phyloP scores from a whole-genome alignment of 306 rosid genomes.

The Carpinus viminea region DNA sequence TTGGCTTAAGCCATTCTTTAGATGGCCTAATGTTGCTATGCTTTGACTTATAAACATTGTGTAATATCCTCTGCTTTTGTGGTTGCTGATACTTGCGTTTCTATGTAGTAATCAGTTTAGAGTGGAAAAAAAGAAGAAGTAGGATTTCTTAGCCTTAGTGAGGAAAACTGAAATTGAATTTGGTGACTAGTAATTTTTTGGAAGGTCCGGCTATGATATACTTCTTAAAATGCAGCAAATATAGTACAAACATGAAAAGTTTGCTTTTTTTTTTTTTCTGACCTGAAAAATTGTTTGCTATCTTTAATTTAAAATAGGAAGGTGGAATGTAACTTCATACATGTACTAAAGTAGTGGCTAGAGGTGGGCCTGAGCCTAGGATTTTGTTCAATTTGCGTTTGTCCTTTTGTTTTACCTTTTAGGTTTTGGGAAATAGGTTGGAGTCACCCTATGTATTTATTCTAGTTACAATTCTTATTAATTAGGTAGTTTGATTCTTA shows the following conservation, averaged over 20 bases:
- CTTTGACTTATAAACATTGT: neutral
- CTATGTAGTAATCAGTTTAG: neutral
- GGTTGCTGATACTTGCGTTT: neutral
- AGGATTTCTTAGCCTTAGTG: neutral
- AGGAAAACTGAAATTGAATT: neutral
- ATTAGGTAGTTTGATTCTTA: neutral
- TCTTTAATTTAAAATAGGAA: neutral
- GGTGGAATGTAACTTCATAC: neutral
- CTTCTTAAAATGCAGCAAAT: neutral
- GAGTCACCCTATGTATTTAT: neutral
- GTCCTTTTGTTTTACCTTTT: neutral
- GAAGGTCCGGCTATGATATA: neutral
- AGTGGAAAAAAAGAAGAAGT: neutral
- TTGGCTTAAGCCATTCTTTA: neutral
- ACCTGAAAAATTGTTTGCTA: no score
- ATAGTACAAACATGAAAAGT: neutral
- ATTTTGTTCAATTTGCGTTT: neutral
- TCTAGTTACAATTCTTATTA: neutral
- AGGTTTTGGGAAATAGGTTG: neutral
- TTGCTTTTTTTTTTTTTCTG: no score
- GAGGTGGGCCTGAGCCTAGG: neutral
- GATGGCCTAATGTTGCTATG: neutral
- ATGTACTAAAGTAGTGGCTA: neutral
- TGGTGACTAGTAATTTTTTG: neutral
- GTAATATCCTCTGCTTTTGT: conserved; percentile 5